Base-by-base conservation (phyloP, 129 eudicot genomes). In the Helichrysum umbraculigerum region DNA sequence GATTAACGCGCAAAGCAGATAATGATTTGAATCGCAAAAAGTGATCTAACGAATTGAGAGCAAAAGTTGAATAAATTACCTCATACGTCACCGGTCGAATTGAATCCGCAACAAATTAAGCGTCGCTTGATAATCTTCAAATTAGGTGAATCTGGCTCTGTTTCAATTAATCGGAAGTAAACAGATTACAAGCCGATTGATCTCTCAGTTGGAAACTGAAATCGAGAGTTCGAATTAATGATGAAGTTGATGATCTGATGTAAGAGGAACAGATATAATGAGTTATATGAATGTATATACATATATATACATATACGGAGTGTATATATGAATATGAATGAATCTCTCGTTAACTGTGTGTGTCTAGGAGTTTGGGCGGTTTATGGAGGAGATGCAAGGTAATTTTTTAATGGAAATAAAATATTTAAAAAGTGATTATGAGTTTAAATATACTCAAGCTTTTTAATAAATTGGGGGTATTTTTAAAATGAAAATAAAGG, bases 361-460 rank as follows among this genome's bases (percentile, higher is more conserved):
- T 79, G 73, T 56, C 83, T 72, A 68, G 83, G 83, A 79, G 74
- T 79, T 79, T 72, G 83, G 78, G 78, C 83, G 78, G 83, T 79
- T 79, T 72, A 72, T 72, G 83, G 72, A 52, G 35, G 78, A 79
- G 78, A 73, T 54, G 51, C 74, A 39, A 37, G 73, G 78, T 65
- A 72, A 51, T 16, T 25, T 71, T 68, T 77, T 67, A 21, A 25
- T 61, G 14, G 22, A 8, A 65, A 11, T 47, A 11, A 41, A 5
- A 4, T 42, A 5, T 70, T 78, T 51, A 71, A 62, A 39, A 34
- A 68, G 1, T 39, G 3, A 5, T 44, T 16, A 50, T 4, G 8
- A 12, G 21, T 69, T 58, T 44, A 71, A 62, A 79, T 73, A 35
- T 15, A 19, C 50, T 77, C 75, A 77, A 77, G 80, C 56, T 67